These are phyloP conservation scores for Gonapodya sp. DNA, from an alignment of 192 early-diverging fungal species.

Conservation along the genomic window DNA sequence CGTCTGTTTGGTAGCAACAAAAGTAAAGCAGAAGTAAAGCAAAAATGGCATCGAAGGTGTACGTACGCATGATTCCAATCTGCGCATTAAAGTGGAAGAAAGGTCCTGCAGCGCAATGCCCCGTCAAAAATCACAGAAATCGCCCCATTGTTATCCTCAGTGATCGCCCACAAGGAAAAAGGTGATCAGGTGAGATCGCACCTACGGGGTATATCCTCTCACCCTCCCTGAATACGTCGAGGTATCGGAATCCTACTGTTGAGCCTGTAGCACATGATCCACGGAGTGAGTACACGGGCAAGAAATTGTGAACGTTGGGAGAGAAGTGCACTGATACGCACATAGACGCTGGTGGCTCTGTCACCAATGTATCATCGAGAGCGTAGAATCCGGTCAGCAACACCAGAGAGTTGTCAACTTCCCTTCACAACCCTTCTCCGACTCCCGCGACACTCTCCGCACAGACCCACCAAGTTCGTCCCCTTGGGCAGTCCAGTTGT, in stretches of 20 bases:
- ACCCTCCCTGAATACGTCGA: neutral
- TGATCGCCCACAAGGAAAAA: too few species aligned
- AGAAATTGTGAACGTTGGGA: too few species aligned
- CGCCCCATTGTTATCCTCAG: neutral
- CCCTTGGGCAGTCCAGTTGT: slow-evolving; percentile 1
- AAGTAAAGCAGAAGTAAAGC: neutral
- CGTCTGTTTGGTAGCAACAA: neutral
- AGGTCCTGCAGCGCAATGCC: neutral
- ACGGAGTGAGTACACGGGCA: too few species aligned
- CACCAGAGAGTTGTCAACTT: too few species aligned
- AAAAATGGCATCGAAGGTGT: neutral
- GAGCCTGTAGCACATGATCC: too few species aligned
- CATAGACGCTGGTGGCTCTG: neutral
- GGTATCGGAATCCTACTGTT: neutral
- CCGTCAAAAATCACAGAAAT: neutral
- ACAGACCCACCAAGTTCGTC: neutral
- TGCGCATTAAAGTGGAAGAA: neutral
- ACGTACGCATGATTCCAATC: neutral
- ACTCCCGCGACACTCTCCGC: neutral
- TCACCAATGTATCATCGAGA: neutral
- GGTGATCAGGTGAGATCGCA: too few species aligned
- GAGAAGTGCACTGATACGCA: too few species aligned
- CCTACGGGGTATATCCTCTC: neutral
- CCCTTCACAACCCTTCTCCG: too few species aligned
- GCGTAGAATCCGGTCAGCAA: too few species aligned